A percentile compares a stretch with the other conserved stretches of the same genome.
Evolutionary conservation across 2,329 filamentous ascomycete genomes (phyloP).

Genomic region (Sporothrix mexicana): DNA sequence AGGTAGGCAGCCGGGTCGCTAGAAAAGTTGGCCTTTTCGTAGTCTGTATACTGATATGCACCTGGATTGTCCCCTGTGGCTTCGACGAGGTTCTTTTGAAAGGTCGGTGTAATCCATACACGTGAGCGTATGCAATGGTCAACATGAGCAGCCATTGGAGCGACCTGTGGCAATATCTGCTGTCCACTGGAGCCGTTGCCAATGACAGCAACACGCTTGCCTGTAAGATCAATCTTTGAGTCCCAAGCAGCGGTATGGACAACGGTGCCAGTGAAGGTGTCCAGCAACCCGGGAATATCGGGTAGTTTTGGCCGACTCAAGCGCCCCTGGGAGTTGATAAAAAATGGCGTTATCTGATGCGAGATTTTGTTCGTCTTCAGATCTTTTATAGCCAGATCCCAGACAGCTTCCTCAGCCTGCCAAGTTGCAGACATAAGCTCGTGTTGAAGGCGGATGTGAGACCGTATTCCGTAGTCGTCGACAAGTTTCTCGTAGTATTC

Average conservation of each 20-base stretch:
- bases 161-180: background rate
- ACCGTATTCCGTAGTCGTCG: slow-evolving; percentile 28
- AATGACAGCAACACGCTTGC: background rate
- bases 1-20: slow-evolving; percentile 9
- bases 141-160: slow-evolving; percentile 23
- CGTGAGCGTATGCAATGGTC: slow-evolving; percentile 35
- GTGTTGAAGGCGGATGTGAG: slow-evolving; percentile 4
- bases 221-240: background rate
- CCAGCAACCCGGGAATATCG: background rate
- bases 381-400: slow-evolving; percentile 8
- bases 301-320: slow-evolving; percentile 1
- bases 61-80: slow-evolving; percentile 21
- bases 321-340: slow-evolving; percentile 21
- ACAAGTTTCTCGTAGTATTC: slow-evolving; percentile 35
- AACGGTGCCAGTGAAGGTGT: background rate
- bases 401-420: background rate
- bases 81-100: slow-evolving; percentile 21
- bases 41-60: slow-evolving; percentile 11
- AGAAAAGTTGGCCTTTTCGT: background rate
- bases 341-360: background rate
- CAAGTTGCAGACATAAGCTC: slow-evolving; percentile 12
- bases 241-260: slow-evolving; percentile 14
- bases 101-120: slow-evolving; percentile 34
- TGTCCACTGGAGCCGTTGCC: slow-evolving; percentile 18
- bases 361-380: background rate